phyloP scores from a whole-genome alignment of 192 early-diverging fungal species.

The Linderina pennispora region DNA sequence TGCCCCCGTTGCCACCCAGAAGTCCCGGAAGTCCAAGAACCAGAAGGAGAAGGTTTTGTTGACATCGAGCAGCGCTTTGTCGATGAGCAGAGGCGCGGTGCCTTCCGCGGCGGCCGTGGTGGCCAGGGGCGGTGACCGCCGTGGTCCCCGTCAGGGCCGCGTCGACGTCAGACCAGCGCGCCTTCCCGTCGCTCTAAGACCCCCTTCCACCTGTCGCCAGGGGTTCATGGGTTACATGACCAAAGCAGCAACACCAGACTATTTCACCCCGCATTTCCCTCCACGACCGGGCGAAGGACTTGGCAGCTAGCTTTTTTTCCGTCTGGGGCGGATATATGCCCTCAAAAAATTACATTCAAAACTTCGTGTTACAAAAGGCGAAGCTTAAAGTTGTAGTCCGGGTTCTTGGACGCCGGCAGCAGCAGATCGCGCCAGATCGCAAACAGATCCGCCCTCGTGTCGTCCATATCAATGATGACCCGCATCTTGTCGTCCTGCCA shows the following conservation, averaged over 20 bases:
- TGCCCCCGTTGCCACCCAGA: conserved; percentile 48
- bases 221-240: too few relatives aligned
- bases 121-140: conserved; percentile 47
- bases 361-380: conserved; percentile 15
- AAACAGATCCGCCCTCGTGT: conserved; percentile 36
- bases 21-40: conserved; percentile 57
- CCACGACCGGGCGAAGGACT: too few relatives aligned
- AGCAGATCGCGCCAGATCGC: conserved; percentile 38
- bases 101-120: conserved; percentile 49
- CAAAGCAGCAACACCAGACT: too few relatives aligned
- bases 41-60: conserved; percentile 68
- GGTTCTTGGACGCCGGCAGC: conserved; percentile 26
- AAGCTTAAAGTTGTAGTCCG: conserved; percentile 31
- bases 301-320: too few relatives aligned
- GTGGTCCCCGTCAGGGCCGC: conserved; percentile 43
- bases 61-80: conserved; percentile 79
- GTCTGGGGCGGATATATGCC: too few relatives aligned
- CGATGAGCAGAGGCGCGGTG: conserved; percentile 57
- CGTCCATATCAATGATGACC: conserved; percentile 44
- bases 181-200: conserved; percentile 59
- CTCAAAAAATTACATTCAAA: too few relatives aligned
- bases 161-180: conserved; percentile 65
- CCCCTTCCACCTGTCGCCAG: too few relatives aligned
- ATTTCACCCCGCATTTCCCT: too few relatives aligned
- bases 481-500: conserved; percentile 47